Evolutionary conservation across 345 rosid genomes (phyloP).

Genomic region (Sonneratia caseolaris): DNA sequence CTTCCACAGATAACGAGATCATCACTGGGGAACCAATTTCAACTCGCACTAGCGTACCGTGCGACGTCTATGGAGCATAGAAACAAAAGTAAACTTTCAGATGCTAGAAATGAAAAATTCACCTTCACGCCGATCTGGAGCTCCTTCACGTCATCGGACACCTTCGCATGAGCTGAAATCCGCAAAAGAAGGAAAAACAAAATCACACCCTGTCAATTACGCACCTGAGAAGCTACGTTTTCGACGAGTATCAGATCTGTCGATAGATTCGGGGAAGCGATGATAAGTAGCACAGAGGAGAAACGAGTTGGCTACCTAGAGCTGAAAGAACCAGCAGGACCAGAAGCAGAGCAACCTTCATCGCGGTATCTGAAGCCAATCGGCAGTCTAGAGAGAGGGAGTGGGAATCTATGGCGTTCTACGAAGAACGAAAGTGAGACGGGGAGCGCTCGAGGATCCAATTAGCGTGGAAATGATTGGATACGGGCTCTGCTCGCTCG

Average conservation of each 20-base stretch:
- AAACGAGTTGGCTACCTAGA: slow-evolving; percentile 4
- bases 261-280: background rate
- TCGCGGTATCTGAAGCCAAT: background rate
- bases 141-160: slow-evolving; percentile 65
- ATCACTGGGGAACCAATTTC: background rate
- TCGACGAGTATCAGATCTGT: slow-evolving; percentile 7
- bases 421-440: background rate
- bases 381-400: background rate
- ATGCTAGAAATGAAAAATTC: background rate
- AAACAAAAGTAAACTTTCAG: background rate
- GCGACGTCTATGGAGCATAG: background rate
- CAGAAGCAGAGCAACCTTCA: background rate
- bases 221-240: background rate
- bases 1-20: background rate
- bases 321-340: background rate
- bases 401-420: background rate
- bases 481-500: background rate
- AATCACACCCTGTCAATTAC: background rate
- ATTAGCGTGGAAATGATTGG: background rate
- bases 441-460: background rate
- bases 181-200: background rate
- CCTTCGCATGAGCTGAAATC: slow-evolving; percentile 49
- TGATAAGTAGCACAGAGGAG: background rate
- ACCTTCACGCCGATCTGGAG: slow-evolving; percentile 96
- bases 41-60: background rate